These are phyloP conservation scores for Rhynchosporium secalis DNA, from an alignment of 2,329 filamentous ascomycete genomes.

Conservation along the genomic window DNA sequence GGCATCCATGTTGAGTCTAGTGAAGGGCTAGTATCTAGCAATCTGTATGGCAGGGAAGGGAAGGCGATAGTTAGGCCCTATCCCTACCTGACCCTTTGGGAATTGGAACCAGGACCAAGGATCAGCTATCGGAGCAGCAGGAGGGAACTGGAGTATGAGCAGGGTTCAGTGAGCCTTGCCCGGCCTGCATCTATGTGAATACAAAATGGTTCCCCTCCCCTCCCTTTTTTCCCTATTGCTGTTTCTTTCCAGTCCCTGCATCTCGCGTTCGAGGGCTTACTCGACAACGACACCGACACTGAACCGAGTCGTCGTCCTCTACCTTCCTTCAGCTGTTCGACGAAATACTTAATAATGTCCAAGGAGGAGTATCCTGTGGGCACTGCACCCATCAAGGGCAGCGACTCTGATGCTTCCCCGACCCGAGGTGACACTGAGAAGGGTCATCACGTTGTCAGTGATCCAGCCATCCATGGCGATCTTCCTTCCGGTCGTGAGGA, in stretches of 20 bases:
- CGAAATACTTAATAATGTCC: slow-evolving; percentile 4
- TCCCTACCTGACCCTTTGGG: not conserved
- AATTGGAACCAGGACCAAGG: not conserved
- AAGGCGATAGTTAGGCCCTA: not conserved
- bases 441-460: not conserved
- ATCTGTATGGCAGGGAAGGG: slow-evolving; percentile 5
- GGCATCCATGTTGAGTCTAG: too few relatives aligned
- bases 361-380: slow-evolving; percentile 10
- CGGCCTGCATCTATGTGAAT: not conserved
- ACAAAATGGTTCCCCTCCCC: slow-evolving; percentile 8
- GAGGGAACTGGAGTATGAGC: not conserved
- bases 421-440: slow-evolving; percentile 7
- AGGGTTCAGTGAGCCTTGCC: not conserved
- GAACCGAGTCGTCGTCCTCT: not conserved
- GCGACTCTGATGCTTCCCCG: slow-evolving; percentile 9
- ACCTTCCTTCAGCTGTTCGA: slow-evolving; percentile 1
- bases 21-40: not conserved
- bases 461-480: not conserved
- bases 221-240: not conserved
- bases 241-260: not conserved
- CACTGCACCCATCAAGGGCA: slow-evolving; percentile 10
- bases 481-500: slow-evolving; percentile 6
- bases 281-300: not conserved
- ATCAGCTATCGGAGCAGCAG: too few relatives aligned
- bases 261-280: slow-evolving; percentile 10